These are phyloP conservation scores for Puccinia coronata DNA, from an alignment of 1,284 basidiomycete species.

Conservation along the genomic window DNA sequence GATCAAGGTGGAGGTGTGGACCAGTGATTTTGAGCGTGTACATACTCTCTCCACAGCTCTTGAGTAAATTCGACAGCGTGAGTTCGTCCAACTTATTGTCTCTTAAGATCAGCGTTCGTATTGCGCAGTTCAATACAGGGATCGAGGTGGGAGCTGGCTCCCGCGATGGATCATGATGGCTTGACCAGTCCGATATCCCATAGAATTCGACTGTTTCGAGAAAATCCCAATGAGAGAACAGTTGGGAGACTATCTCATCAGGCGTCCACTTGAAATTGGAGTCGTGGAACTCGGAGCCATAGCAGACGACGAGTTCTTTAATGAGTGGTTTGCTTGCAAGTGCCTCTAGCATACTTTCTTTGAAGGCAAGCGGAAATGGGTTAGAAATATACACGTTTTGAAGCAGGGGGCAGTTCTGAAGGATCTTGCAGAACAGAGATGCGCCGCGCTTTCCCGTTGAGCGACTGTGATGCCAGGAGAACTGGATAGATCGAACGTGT, in stretches of 20 bases:
- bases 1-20: not conserved
- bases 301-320: not conserved
- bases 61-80: not conserved
- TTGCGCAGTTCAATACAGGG: not conserved
- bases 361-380: not conserved
- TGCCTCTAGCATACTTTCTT: not conserved
- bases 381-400: not conserved
- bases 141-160: not conserved
- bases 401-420: not conserved
- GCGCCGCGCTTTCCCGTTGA: slow-evolving; percentile 1
- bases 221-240: not conserved
- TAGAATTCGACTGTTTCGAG: not conserved
- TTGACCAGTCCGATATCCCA: not conserved
- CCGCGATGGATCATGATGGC: no score
- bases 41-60: not conserved
- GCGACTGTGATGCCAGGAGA: not conserved
- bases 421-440: not conserved
- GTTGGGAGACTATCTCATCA: not conserved
- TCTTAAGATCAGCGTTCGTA: not conserved
- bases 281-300: not conserved
- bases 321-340: not conserved
- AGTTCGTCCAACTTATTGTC: not conserved
- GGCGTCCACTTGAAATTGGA: not conserved
- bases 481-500: not conserved
- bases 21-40: not conserved